phyloP scores from a whole-genome alignment of 2,329 filamentous ascomycete species.

The Claviceps humidiphila region DNA sequence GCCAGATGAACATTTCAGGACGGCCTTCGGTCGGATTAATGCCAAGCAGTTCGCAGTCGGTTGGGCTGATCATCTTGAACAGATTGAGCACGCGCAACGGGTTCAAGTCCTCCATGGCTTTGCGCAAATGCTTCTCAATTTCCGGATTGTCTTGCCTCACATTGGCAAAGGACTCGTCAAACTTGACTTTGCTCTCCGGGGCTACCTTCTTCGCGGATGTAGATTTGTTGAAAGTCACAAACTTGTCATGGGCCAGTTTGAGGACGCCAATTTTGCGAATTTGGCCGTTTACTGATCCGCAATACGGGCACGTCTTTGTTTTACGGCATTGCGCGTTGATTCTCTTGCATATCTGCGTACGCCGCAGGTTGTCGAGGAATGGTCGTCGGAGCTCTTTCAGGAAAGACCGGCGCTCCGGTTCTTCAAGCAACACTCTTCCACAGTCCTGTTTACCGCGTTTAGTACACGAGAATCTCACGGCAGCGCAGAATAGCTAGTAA shows the following conservation, averaged over 20 bases:
- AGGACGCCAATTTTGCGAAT: conserved; percentile 87
- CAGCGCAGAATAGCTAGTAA: background rate
- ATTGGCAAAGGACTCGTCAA: conserved; percentile 72
- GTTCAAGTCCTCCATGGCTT: conserved; percentile 89
- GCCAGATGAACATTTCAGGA: conserved; percentile 97
- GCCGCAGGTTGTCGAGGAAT: conserved; percentile 73
- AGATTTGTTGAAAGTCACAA: conserved; percentile 74
- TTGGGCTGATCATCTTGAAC: conserved; percentile 73
- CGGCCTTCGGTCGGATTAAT: conserved; percentile 76
- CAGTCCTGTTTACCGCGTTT: conserved; percentile 36
- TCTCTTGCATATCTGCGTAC: conserved; percentile 72
- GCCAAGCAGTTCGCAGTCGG: conserved; percentile 83
- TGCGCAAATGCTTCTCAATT: conserved; percentile 79
- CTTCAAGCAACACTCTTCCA: conserved; percentile 67
- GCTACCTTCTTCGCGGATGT: conserved; percentile 73
- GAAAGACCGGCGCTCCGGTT: conserved; percentile 63
- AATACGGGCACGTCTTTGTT: conserved; percentile 71
- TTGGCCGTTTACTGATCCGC: conserved; percentile 71
- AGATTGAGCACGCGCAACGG: conserved; percentile 79
- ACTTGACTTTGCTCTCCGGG: conserved; percentile 68
- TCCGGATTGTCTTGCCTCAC: conserved; percentile 69
- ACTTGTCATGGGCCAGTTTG: conserved; percentile 91
- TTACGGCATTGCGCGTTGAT: conserved; percentile 88
- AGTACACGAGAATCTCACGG: background rate
- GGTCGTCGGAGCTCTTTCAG: conserved; percentile 71